Percentiles rank a stretch among this genome's conserved stretches.
phyloP scores from a whole-genome alignment of 1,139 yeast species.

The Pichia inconspicua region DNA sequence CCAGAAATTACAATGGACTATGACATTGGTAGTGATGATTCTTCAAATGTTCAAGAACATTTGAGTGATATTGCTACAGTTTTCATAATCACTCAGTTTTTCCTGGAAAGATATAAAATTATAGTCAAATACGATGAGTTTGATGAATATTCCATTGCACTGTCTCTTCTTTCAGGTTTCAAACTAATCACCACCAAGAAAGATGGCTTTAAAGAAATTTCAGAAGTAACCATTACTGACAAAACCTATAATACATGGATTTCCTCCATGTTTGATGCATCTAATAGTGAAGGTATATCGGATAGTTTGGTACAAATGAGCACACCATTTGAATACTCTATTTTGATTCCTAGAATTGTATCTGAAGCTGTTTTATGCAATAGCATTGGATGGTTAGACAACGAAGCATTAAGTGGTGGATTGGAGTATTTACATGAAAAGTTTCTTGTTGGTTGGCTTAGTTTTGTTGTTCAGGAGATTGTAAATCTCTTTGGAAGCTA shows the following conservation, averaged over 20 bases:
- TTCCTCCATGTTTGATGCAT: constrained; percentile 59
- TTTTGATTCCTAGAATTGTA: constrained; percentile 63
- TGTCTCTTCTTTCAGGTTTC: constrained; percentile 9
- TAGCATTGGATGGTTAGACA: constrained; percentile 44
- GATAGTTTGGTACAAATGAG: constrained; percentile 71
- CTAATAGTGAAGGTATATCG: constrained; percentile 66
- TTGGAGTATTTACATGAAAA: constrained; percentile 61
- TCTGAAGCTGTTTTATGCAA: constrained; percentile 66
- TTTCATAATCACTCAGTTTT: constrained; percentile 41
- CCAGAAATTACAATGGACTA: constrained; percentile 23
- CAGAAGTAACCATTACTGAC: constrained; percentile 29
- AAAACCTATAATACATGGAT: constrained; percentile 65
- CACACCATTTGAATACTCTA: constrained; percentile 59
- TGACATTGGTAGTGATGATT: constrained; percentile 26
- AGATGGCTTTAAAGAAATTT: neutral
- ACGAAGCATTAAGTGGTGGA: constrained; percentile 44
- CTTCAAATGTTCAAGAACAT: constrained; percentile 56
- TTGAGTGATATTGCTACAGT: constrained; percentile 61
- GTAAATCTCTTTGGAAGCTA: constrained; percentile 1
- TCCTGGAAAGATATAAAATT: constrained; percentile 35
- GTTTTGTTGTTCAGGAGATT: constrained; percentile 32
- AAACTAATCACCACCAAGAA: neutral
- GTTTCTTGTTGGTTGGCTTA: constrained; percentile 40
- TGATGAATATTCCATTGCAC: constrained; percentile 1
- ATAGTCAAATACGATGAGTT: neutral